Conservation (phyloP, 2,329 filamentous ascomycete species). For the Paraphoma chrysanthemicola region DNA sequence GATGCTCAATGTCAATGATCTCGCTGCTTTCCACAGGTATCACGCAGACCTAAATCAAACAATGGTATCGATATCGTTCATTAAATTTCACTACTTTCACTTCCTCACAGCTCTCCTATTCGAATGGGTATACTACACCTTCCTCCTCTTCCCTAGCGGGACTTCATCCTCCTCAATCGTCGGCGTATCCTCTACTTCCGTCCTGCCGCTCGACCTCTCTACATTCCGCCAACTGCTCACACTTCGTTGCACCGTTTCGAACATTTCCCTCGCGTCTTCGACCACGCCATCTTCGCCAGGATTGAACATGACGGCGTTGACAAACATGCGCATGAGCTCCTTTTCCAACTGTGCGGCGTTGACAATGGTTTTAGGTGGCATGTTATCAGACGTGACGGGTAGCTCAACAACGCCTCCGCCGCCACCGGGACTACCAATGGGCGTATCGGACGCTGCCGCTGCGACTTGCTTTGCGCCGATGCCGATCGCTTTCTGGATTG, state of each 20-base stretch:
- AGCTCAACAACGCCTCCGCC: constrained; percentile 54
- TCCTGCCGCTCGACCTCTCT: constrained; percentile 54
- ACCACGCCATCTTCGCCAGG: constrained; percentile 89
- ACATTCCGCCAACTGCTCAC: constrained; percentile 78
- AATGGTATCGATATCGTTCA: neutral
- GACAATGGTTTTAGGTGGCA: constrained; percentile 88
- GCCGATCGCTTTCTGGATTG: constrained; percentile 57
- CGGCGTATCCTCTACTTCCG: constrained; percentile 42
- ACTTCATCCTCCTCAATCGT: constrained; percentile 32
- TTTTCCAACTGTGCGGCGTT: constrained; percentile 93
- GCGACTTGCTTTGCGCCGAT: constrained; percentile 66
- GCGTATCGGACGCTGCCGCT: constrained; percentile 59
- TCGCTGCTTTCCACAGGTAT: too few species aligned
- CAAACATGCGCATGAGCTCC: constrained; percentile 95
- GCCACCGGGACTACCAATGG: constrained; percentile 67
- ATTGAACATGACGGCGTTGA: constrained; percentile 99
- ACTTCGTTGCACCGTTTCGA: constrained; percentile 81
- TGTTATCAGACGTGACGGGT: constrained; percentile 75
- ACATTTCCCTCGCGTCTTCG: constrained; percentile 88
- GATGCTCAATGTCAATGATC: too few species aligned
- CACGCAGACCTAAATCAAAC: neutral
- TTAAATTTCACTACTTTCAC: constrained; percentile 1
- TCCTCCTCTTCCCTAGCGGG: constrained; percentile 36
- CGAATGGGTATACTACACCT: constrained; percentile 27
- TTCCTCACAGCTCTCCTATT: neutral